Evolutionary conservation across 2,329 filamentous ascomycete genomes (phyloP).

Genomic region (Penicillium fuscoglaucum): DNA sequence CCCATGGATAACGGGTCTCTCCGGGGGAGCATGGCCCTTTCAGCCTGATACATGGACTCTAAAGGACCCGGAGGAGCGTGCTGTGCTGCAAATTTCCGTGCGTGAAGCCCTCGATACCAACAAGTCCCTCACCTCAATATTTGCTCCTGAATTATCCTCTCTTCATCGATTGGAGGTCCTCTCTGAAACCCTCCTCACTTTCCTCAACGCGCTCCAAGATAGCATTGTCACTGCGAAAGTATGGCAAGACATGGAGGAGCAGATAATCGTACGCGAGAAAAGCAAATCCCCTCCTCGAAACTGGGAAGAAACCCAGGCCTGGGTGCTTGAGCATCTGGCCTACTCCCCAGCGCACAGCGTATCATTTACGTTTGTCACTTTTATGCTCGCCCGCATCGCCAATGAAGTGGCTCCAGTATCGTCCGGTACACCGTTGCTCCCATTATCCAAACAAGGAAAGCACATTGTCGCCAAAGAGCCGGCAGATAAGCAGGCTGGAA

Average conservation of each 20-base stretch:
- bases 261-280: constrained; percentile 53
- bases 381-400: constrained; percentile 66
- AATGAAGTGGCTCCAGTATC: constrained; percentile 54
- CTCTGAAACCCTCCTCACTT: constrained; percentile 69
- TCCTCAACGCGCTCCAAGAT: constrained; percentile 73
- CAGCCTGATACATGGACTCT: constrained; percentile 52
- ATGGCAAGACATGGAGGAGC: constrained; percentile 69
- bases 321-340: constrained; percentile 72
- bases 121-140: constrained; percentile 58
- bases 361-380: constrained; percentile 81
- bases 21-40: constrained; percentile 59
- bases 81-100: constrained; percentile 46
- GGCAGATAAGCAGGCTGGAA: constrained; percentile 1
- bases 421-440: constrained; percentile 9
- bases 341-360: constrained; percentile 77
- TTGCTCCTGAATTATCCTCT: constrained; percentile 64
- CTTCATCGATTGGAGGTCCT: constrained; percentile 73
- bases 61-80: constrained; percentile 42
- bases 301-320: constrained; percentile 58
- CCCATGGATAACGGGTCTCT: constrained; percentile 54
- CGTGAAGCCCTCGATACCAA: constrained; percentile 74
- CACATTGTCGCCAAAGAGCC: constrained; percentile 7
- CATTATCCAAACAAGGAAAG: constrained; percentile 5
- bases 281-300: constrained; percentile 49
- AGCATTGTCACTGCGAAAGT: constrained; percentile 71